These are phyloP conservation scores for Epichloe elymi DNA, from an alignment of 2,329 filamentous ascomycete genomes.

Conservation along the genomic window DNA sequence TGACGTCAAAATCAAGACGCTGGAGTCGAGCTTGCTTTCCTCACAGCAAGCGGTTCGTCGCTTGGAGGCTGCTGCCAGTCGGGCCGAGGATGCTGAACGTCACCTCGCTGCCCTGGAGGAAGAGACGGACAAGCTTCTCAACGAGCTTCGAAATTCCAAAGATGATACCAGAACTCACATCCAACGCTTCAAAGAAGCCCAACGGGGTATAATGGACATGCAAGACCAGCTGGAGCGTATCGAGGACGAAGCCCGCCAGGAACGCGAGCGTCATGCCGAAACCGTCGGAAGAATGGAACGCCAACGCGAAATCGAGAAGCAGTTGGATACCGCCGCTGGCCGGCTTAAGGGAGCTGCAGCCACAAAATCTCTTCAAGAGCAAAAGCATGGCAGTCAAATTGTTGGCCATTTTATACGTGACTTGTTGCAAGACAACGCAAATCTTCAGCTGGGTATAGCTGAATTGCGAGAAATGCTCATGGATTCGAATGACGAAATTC, in stretches of 20 bases:
- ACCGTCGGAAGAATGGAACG: slow-evolving; percentile 73
- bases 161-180: slow-evolving; percentile 69
- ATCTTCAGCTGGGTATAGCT: slow-evolving; percentile 78
- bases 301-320: slow-evolving; percentile 67
- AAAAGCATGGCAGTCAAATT: slow-evolving; percentile 50
- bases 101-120: slow-evolving; percentile 69
- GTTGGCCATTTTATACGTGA: slow-evolving; percentile 96
- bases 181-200: slow-evolving; percentile 74
- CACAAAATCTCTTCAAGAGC: slow-evolving; percentile 46
- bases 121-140: slow-evolving; percentile 64
- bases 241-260: slow-evolving; percentile 68
- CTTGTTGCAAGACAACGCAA: slow-evolving; percentile 89
- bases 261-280: slow-evolving; percentile 70
- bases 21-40: slow-evolving; percentile 64
- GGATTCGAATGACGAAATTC: slow-evolving; percentile 88
- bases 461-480: slow-evolving; percentile 84
- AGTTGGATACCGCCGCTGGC: slow-evolving; percentile 66
- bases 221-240: slow-evolving; percentile 83
- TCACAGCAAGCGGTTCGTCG: slow-evolving; percentile 67
- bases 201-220: slow-evolving; percentile 62
- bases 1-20: slow-evolving; percentile 62
- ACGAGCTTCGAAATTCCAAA: slow-evolving; percentile 50
- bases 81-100: slow-evolving; percentile 66
- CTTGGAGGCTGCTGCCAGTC: slow-evolving; percentile 58
- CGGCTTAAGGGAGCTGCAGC: slow-evolving; percentile 72